Percentiles rank a stretch among this genome's conserved stretches.
Conservation (phyloP, 139 green algal species). For the Tetradesmus lagerheimii region DNA sequence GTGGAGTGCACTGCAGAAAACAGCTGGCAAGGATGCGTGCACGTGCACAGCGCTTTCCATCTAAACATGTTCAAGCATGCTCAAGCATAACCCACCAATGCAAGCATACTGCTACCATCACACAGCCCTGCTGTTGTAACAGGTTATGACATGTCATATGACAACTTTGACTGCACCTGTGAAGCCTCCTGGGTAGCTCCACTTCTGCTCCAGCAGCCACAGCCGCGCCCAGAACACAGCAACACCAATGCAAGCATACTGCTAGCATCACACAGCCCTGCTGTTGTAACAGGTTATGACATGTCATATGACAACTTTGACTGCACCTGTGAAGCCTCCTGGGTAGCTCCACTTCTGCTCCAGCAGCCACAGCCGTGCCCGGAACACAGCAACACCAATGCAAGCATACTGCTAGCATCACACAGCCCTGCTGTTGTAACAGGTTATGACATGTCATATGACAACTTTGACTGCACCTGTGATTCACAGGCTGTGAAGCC, state of each 20-base stretch:
- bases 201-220: slow-evolving; percentile 85
- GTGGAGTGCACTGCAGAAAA: slow-evolving; percentile 67
- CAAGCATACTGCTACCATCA: neutral
- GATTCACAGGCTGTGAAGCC: too few species aligned
- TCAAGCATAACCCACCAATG: too few species aligned
- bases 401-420: neutral
- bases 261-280: neutral
- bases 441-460: neutral
- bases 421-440: too few species aligned
- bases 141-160: too few species aligned
- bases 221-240: slow-evolving; percentile 74
- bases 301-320: too few species aligned
- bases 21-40: slow-evolving; percentile 67
- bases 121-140: too few species aligned
- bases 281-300: too few species aligned
- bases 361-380: slow-evolving; percentile 78
- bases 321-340: slow-evolving; percentile 52
- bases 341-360: slow-evolving; percentile 87
- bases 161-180: slow-evolving; percentile 22
- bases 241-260: too few species aligned
- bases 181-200: slow-evolving; percentile 74
- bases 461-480: slow-evolving; percentile 12
- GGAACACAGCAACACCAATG: slow-evolving; percentile 78
- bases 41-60: slow-evolving; percentile 67
- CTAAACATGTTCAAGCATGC: too few species aligned